Evolutionary conservation across 805 yeast species (phyloP), one percentile per base, ranked within the genome.

Genomic region (Candida lessepsii): DNA sequence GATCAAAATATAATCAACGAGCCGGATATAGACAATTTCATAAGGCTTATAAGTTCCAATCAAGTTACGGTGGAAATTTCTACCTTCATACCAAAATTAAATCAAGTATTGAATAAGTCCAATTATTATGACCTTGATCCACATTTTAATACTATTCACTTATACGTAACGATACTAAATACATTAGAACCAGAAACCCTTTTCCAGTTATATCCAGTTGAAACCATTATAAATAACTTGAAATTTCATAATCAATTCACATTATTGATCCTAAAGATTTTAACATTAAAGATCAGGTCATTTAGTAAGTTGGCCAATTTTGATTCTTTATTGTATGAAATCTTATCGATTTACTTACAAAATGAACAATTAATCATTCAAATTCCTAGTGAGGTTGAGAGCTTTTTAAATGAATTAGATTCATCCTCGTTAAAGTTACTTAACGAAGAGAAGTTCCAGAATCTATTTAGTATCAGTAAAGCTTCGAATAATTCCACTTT

Each of bases 181-280:
- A 30, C 39, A 16, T 19, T 53, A 4, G 17, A 45, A 3, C 49
- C 54, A 35, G 23, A 29, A 11, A 46, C 49, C 6, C 40, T 58
- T 4, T 24, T 49, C 9, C n/a, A 32, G 14, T 28, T 47, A 16
- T 58, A 50, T 27, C 45, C 61, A 1, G 15, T 33, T 3, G 51
- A 51, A 4, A 45, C 42, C 16, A 56, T 58, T 7, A 15, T 46
- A 3, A 41, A 42, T 2, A 42, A 40, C 27, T 38, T 53, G 9
- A 24, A 30, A 21, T 29, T 19, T 9, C 37, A 32, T 8, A 44
- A 47, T 41, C 36, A 47, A 43, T 35, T 39, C 51, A 38, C 39
- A 8, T 18, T 44, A 11, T 26, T 46, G 29, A 37, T 46, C 15
- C 27, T 44, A n/a, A 43, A 41, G 20, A 34, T 46, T 10, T 19